Evolutionary conservation across 139 green algal species (phyloP), one percentile per base, ranked within the genome.

Genomic region (Pleodorina starrii): DNA sequence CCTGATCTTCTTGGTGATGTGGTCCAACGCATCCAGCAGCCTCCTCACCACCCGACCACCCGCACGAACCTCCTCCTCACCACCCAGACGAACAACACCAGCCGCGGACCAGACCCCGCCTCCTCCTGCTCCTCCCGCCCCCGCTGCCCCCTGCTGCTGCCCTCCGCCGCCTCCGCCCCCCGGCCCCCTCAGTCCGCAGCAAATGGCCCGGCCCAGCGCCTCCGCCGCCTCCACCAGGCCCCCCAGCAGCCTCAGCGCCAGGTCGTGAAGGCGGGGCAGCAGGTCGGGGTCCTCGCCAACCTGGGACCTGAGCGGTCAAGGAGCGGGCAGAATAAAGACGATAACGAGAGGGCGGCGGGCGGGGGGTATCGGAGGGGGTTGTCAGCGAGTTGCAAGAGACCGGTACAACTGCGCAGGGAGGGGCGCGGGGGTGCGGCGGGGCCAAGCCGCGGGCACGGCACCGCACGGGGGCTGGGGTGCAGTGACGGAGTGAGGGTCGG

Each of bases 1-100:
- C 43, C 38, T 57, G 35, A 87, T 87, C 42, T 87, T 87, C 35
- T 38, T 44, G 25, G 40, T 6, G 5, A 87, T 1, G 25, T 77
- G 59, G 40, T 87, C 80, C 57, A 75, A 1, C 11, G 44, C 60
- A 27, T 87, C 81, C 43, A 87, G 63, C n/a, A 87, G 63, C 60
- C 44, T 25, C 81, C 66, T 14, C 46, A 87, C 81, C 3, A 9
- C 2, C 17, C 44, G 44, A 0, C 21, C 60, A 4, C 50, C n/a
- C 2, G 2, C 6, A 42, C 63, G 43, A 32, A 87, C 81, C 14
- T 77, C 81, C 42, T 79, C 81, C 17, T 78, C 81, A 35, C 50
- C 44, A n/a, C n/a, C n/a, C n/a, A n/a, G n/a, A n/a, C n/a, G n/a
- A n/a, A n/a, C n/a, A n/a, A n/a, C n/a, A n/a, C n/a, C n/a, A n/a